A percentile compares a stretch with the other conserved stretches of the same genome.
phyloP scores from a whole-genome alignment of 306 rosid species.

The Prinsepia uniflora region DNA sequence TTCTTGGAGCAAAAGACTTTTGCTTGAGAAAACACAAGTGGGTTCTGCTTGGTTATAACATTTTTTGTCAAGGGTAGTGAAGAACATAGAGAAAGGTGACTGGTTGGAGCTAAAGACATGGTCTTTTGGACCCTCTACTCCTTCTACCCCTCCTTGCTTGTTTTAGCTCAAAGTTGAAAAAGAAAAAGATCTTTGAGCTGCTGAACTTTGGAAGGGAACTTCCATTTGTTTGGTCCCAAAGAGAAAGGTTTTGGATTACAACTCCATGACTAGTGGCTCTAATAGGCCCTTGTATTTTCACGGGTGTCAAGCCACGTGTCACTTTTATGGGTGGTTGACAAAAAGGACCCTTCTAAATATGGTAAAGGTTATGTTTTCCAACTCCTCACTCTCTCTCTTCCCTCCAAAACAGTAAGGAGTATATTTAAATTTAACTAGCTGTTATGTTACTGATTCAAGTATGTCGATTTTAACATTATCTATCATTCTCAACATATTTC shows the following conservation, averaged over 20 bases:
- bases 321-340: not conserved
- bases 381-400: no score
- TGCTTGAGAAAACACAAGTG: slow-evolving; percentile 27
- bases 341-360: no score
- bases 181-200: slow-evolving; percentile 3
- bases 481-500: not conserved
- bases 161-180: slow-evolving; percentile 1
- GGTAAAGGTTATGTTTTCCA: not conserved
- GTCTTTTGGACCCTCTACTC: not conserved
- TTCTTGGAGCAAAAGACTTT: slow-evolving; percentile 37
- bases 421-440: no score
- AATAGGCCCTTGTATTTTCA: not conserved
- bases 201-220: not conserved
- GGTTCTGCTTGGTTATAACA: slow-evolving; percentile 32
- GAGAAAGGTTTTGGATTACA: slow-evolving; percentile 21
- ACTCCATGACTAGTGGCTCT: slow-evolving; percentile 26
- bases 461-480: no score
- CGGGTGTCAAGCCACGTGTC: slow-evolving; percentile 23
- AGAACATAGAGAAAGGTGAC: slow-evolving; percentile 46
- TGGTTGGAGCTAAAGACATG: slow-evolving; percentile 64
- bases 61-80: slow-evolving; percentile 54
- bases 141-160: not conserved
- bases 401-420: no score
- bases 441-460: no score
- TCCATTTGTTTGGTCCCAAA: slow-evolving; percentile 13